Percentiles rank a stretch among this genome's conserved stretches.
Conservation (phyloP, 2,329 filamentous ascomycete genomes). For the Pseudocercospora cruenta region DNA sequence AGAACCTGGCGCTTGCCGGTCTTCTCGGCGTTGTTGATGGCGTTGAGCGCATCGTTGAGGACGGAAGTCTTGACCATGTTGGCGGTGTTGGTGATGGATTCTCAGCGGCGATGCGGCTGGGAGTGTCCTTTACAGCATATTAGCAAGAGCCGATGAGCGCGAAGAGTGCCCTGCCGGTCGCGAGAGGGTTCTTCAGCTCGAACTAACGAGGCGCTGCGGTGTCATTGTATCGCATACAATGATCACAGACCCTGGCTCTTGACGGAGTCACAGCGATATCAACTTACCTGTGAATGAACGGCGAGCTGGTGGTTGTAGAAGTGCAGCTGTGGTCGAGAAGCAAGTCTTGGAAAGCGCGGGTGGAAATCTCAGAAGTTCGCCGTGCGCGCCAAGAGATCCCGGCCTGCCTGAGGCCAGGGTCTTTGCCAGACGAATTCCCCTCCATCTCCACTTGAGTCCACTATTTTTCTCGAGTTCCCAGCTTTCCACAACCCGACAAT, state of each 20-base stretch:
- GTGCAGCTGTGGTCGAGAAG: constrained; percentile 23
- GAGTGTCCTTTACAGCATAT: constrained; percentile 58
- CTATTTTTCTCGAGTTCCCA: constrained; percentile 6
- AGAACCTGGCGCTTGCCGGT: constrained; percentile 98
- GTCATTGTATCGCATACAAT: constrained; percentile 42
- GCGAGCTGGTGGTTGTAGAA: constrained; percentile 19
- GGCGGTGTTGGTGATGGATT: constrained; percentile 71
- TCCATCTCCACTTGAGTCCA: neutral
- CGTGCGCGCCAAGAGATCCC: neutral
- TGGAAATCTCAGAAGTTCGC: neutral
- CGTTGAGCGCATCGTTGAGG: constrained; percentile 82
- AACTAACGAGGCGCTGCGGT: constrained; percentile 53
- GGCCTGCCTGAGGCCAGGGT: neutral
- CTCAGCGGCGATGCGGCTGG: constrained; percentile 64
- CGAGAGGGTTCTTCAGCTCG: constrained; percentile 70
- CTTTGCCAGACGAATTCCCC: neutral
- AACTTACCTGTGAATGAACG: constrained; percentile 42
- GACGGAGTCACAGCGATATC: constrained; percentile 49
- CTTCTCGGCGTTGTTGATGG: constrained; percentile 99
- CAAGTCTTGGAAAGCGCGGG: neutral
- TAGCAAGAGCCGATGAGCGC: constrained; percentile 63
- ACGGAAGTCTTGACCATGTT: constrained; percentile 99
- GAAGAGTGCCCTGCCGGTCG: constrained; percentile 66
- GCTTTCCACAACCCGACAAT: neutral
- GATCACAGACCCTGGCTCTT: constrained; percentile 53